Base-by-base conservation (phyloP, 208 protist species). In the Acanthamoeba triangularis region DNA sequence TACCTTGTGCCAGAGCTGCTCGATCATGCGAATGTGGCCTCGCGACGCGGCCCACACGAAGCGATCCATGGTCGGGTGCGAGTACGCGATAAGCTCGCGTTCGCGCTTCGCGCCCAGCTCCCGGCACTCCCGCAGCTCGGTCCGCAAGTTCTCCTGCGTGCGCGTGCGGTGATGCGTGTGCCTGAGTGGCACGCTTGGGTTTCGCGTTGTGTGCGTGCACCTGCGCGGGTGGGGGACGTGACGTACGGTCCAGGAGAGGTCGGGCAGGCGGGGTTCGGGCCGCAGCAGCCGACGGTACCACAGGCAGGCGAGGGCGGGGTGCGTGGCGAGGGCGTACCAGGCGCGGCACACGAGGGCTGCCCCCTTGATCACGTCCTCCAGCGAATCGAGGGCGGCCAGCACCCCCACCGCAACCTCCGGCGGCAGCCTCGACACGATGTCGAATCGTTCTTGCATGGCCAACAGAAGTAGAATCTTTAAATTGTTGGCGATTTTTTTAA, bases 21-120 rank as follows among this genome's bases (percentile, higher is more conserved):
- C 25, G 74, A 82, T 49, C 74, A 82, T 20, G 37, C 74, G 33
- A 14, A 82, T 82, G 74, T 82, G 74, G 37, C 74, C 74, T 52
- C 37, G 5, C 4, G 74, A 82, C 20, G 74, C 74, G 3, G 74
- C 74, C 74, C 74, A 82, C 37, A 82, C 18, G 25, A 82, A 82
- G 11, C 74, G 74, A 23, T 82, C 74, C 74, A 82, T 82, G 20
- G 35, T 52, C 37, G 74, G 74, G 74, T 41, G 74, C 37, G 74
- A 82, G 74, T 82, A 49, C 4, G 74, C 37, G 37, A 82, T 82
- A 20, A 0, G 74, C 74, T 49, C 37, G 13, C 74, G n/a, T 6
- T 44, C 74, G 41, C 74, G 41, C 37, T 20, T 41, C 20, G 0
- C 4, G 41, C 41, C 37, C 5, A 52, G 28, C 37, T 82, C 37